phyloP scores from a whole-genome alignment of 2,329 filamentous ascomycete genomes.

The Monosporascus ibericus region DNA sequence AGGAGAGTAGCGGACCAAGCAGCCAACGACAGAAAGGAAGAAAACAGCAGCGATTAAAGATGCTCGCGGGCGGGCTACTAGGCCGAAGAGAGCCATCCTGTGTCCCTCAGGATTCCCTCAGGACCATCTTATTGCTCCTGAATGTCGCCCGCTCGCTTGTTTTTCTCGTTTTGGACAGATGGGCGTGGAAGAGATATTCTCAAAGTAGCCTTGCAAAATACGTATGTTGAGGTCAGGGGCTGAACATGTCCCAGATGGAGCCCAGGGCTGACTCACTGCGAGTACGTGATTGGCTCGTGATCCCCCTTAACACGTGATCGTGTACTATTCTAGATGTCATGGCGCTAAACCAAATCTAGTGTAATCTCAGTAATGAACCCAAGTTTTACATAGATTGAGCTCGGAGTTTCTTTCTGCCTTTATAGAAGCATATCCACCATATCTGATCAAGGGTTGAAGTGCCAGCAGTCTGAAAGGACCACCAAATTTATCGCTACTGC shows the following conservation, averaged over 20 bases:
- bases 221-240: background rate
- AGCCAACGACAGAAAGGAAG: background rate
- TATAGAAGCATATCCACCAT: too few species aligned
- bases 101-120: background rate
- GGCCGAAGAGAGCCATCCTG: conserved; percentile 1
- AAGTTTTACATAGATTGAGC: too few species aligned
- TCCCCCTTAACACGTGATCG: too few species aligned
- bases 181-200: background rate
- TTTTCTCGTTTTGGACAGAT: background rate
- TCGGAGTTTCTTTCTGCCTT: too few species aligned
- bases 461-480: too few species aligned
- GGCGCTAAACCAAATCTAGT: too few species aligned
- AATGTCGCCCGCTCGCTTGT: background rate
- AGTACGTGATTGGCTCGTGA: background rate
- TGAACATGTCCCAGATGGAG: background rate
- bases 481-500: too few species aligned
- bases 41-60: background rate
- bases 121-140: background rate
- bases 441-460: too few species aligned
- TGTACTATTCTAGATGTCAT: too few species aligned
- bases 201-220: background rate
- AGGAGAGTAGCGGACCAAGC: background rate
- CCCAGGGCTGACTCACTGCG: background rate
- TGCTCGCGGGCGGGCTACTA: conserved; percentile 1
- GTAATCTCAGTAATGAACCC: too few species aligned